Conservation (phyloP, 108 stramenopile species). For the Craspedostauros australis region DNA sequence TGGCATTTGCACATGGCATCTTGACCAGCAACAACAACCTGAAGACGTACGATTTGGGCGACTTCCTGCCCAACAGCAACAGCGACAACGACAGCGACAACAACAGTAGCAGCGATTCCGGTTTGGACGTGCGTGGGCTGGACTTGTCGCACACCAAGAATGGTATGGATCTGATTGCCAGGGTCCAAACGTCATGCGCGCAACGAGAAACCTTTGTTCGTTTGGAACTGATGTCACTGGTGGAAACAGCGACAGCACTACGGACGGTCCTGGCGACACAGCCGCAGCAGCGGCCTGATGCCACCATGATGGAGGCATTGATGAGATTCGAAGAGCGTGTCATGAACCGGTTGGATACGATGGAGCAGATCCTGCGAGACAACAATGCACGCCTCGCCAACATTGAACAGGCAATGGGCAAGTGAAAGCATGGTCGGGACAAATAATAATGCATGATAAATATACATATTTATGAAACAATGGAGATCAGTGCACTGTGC, state of each 20-base stretch:
- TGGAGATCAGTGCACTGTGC: no score
- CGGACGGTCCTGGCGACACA: not conserved
- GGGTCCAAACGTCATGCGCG: no score
- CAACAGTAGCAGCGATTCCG: no score
- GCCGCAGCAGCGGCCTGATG: not conserved
- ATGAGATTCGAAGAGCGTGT: not conserved
- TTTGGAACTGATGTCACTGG: no score
- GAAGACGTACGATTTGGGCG: not conserved
- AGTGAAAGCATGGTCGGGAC: not conserved
- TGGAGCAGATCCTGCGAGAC: not conserved
- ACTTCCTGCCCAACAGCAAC: no score
- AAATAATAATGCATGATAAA: not conserved
- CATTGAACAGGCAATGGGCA: not conserved
- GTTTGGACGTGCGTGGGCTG: no score
- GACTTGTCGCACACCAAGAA: no score
- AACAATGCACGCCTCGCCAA: not conserved
- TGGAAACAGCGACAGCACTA: no score
- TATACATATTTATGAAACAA: not conserved
- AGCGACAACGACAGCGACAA: no score
- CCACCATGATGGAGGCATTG: not conserved
- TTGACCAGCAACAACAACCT: constrained; percentile 57
- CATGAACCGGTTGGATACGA: not conserved
- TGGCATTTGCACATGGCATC: constrained; percentile 88
- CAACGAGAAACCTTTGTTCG: no score
- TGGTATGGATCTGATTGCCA: no score